Evolutionary conservation across 768 basidiomycete genomes (phyloP).

Genomic region (Trametes sanguinea): DNA sequence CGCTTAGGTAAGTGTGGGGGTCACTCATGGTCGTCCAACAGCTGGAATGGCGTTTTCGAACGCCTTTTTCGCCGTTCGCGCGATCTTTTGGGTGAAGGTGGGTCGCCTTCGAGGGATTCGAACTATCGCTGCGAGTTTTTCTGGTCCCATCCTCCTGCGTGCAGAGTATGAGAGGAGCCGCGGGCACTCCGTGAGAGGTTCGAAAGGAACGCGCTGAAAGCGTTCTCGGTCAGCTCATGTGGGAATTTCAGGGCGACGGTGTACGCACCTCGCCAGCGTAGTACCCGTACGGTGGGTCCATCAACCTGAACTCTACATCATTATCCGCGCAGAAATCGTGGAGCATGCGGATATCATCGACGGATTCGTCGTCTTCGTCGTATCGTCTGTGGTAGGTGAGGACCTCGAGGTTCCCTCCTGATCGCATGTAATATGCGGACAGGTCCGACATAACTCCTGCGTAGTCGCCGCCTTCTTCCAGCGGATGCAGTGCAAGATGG

Average conservation of each 20-base stretch:
- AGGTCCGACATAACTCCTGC: not conserved
- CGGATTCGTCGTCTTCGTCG: conserved; percentile 1
- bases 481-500: conserved; percentile 7
- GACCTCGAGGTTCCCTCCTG: not conserved
- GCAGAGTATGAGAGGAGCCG: not conserved
- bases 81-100: conserved; percentile 1
- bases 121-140: not conserved
- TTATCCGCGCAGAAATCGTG: conserved; percentile 6
- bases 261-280: conserved; percentile 18
- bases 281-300: conserved; percentile 16
- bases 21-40: not conserved
- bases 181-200: not conserved
- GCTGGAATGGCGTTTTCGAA: not conserved
- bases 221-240: not conserved
- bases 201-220: conserved; percentile 1
- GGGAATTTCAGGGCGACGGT: no score
- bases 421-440: not conserved
- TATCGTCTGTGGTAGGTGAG: conserved; percentile 10
- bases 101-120: not conserved
- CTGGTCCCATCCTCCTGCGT: not conserved
- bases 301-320: conserved; percentile 2
- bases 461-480: not conserved
- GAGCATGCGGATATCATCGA: conserved; percentile 5
- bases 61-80: not conserved
- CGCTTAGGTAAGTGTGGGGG: no score